Percentiles rank a stretch among this genome's conserved stretches.
Conservation (phyloP, 352 stramenopile genomes). For the Blastocystis sp. region DNA sequence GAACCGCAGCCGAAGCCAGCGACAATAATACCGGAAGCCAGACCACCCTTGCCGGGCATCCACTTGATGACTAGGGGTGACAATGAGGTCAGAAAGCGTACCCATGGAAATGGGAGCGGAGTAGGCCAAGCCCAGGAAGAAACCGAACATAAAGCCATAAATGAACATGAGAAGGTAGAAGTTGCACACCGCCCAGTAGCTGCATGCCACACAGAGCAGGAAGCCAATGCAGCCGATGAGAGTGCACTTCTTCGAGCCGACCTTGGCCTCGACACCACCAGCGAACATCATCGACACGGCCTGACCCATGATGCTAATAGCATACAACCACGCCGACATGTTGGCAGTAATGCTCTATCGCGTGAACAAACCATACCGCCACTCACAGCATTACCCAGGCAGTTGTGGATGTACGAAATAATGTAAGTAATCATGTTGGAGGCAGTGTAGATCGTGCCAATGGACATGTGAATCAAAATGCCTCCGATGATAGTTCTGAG, state of each 20-base stretch:
- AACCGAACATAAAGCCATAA: slow-evolving; percentile 64
- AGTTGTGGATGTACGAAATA: slow-evolving; percentile 65
- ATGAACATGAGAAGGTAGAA: slow-evolving; percentile 45
- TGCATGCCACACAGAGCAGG: slow-evolving; percentile 13
- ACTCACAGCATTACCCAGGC: slow-evolving; percentile 25
- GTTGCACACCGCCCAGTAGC: slow-evolving; percentile 50
- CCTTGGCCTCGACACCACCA: slow-evolving; percentile 26
- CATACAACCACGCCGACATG: slow-evolving; percentile 62
- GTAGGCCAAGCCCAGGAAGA: slow-evolving; percentile 55
- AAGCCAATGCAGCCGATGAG: slow-evolving; percentile 45
- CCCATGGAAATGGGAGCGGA: slow-evolving; percentile 59
- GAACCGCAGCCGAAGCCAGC: slow-evolving; percentile 67
- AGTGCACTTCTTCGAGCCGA: slow-evolving; percentile 37
- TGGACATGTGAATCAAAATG: slow-evolving; percentile 59
- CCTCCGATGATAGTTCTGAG: slow-evolving; percentile 56
- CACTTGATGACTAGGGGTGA: slow-evolving; percentile 63
- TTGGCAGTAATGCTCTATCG: slow-evolving; percentile 50
- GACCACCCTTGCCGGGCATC: slow-evolving; percentile 64
- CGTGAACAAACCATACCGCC: background rate
- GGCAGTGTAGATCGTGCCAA: slow-evolving; percentile 63
- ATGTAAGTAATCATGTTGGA: slow-evolving; percentile 69
- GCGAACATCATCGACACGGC: slow-evolving; percentile 67
- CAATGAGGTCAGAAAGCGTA: background rate
- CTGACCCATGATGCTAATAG: slow-evolving; percentile 68
- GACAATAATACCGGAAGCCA: slow-evolving; percentile 58